Percentiles rank a stretch among this genome's conserved stretches.
Conservation (phyloP, 306 rosid species). For the Cotoneaster glaucophyllus region DNA sequence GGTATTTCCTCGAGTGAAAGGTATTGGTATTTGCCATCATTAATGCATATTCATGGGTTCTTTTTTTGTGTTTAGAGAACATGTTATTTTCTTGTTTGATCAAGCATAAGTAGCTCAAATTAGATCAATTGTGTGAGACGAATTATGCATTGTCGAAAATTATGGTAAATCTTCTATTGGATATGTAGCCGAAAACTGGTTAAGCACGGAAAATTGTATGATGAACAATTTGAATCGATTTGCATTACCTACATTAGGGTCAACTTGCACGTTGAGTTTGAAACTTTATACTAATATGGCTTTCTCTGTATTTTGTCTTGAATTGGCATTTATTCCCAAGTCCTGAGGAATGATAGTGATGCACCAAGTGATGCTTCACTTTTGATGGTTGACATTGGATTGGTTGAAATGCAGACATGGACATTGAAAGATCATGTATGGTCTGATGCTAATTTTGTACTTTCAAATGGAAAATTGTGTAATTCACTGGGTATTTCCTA, state of each 20-base stretch:
- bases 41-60: background rate
- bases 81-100: background rate
- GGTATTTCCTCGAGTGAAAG: constrained; percentile 46
- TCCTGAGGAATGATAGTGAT: background rate
- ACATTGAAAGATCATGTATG: background rate
- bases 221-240: background rate
- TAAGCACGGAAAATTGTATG: background rate
- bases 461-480: background rate
- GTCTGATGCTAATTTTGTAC: background rate
- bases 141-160: background rate
- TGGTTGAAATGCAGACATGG: background rate
- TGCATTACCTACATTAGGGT: background rate
- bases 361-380: background rate
- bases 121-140: background rate
- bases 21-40: constrained; percentile 26
- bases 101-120: background rate
- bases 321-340: background rate
- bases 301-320: background rate
- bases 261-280: background rate
- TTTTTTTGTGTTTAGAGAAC: background rate
- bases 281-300: background rate
- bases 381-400: background rate
- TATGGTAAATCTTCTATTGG: background rate
- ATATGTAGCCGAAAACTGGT: background rate
- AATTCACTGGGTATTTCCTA: background rate